A percentile compares a stretch with the other conserved stretches of the same genome.
Conservation (phyloP, 495 filamentous ascomycete species). For the Cryomyces minteri region DNA sequence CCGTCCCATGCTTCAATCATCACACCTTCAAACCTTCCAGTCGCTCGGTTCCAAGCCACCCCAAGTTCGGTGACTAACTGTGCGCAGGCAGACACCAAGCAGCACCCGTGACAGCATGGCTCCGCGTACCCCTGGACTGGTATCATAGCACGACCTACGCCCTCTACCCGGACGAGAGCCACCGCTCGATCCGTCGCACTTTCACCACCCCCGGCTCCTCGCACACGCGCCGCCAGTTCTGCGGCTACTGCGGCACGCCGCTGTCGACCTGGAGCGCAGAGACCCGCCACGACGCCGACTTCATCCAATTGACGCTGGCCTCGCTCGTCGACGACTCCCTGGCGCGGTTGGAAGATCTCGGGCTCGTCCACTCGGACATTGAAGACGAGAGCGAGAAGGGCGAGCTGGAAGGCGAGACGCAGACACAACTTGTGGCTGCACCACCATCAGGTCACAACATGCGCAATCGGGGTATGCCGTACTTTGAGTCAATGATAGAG, state of each 20-base stretch:
- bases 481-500: constrained; percentile 68
- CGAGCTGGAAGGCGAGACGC: constrained; percentile 17
- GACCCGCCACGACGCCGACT: constrained; percentile 47
- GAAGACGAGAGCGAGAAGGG: constrained; percentile 21
- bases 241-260: constrained; percentile 75
- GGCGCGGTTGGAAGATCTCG: constrained; percentile 45
- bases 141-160: constrained; percentile 53
- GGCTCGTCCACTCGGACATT: constrained; percentile 33
- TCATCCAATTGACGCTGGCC: constrained; percentile 55
- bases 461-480: constrained; percentile 40
- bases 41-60: neutral
- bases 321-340: constrained; percentile 49
- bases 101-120: constrained; percentile 54
- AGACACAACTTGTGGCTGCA: constrained; percentile 8
- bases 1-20: neutral
- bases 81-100: constrained; percentile 42
- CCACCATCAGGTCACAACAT: constrained; percentile 4
- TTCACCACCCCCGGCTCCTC: constrained; percentile 38
- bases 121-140: constrained; percentile 62
- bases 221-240: constrained; percentile 50
- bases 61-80: neutral
- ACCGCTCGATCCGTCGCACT: constrained; percentile 45
- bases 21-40: neutral
- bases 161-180: constrained; percentile 63
- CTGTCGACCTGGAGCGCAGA: constrained; percentile 65